phyloP scores from a whole-genome alignment of 257 asterid genomes.

The Vinca minor region DNA sequence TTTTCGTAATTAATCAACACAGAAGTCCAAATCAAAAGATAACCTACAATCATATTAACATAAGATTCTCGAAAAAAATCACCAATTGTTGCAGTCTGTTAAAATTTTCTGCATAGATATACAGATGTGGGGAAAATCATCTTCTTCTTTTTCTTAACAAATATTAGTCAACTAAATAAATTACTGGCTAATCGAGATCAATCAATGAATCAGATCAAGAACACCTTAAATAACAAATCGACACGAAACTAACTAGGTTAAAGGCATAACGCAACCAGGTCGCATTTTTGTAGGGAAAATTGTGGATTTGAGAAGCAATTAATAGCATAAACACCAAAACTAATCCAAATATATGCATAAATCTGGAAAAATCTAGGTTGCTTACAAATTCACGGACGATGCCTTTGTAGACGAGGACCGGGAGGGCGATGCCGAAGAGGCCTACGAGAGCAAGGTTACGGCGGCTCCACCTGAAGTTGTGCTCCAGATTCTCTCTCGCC shows the following conservation, averaged over 20 bases:
- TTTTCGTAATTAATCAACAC: neutral
- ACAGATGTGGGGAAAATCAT: neutral
- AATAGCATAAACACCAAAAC: neutral
- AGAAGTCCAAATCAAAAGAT: neutral
- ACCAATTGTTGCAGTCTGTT: neutral
- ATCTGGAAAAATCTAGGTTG: neutral
- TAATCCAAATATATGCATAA: neutral
- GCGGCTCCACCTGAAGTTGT: slow-evolving; percentile 83
- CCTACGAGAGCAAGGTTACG: slow-evolving; percentile 82
- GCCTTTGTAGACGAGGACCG: slow-evolving; percentile 72
- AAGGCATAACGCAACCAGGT: neutral
- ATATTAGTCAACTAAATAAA: no score
- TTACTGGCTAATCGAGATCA: no score
- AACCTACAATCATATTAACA: neutral
- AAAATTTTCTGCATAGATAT: neutral
- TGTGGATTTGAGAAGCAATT: neutral
- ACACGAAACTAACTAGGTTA: neutral
- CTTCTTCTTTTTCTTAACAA: neutral
- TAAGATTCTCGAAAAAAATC: neutral
- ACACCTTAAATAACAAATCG: neutral
- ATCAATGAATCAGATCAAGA: neutral
- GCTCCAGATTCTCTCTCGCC: slow-evolving; percentile 81
- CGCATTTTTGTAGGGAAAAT: neutral
- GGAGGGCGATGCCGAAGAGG: slow-evolving; percentile 78
- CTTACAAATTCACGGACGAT: slow-evolving; percentile 81